Percentiles rank a stretch among this genome's conserved stretches.
Conservation (phyloP, 192 early-diverging fungal genomes). For the Rhizophlyctis rosea region DNA sequence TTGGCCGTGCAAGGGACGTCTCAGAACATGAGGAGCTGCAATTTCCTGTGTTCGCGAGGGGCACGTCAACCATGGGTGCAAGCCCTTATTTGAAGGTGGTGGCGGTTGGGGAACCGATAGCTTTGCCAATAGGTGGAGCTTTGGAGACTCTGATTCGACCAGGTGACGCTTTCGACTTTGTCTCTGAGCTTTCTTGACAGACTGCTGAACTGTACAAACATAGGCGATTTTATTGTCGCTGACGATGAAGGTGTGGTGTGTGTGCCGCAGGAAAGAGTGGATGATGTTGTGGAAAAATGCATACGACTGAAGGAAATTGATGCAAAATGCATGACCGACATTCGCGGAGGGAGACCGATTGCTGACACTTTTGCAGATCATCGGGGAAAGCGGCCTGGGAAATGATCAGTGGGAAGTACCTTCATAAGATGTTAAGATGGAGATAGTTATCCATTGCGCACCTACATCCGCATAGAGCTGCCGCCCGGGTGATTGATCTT, state of each 20-base stretch:
- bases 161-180: too few relatives aligned
- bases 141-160: conserved; percentile 20
- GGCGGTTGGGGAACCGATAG: conserved; percentile 31
- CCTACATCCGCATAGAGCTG: too few relatives aligned
- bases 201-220: too few relatives aligned
- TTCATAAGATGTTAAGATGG: too few relatives aligned
- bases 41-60: conserved; percentile 34
- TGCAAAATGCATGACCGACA: conserved; percentile 36
- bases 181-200: too few relatives aligned
- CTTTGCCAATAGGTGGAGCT: conserved; percentile 14
- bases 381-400: conserved; percentile 27
- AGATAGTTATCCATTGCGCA: too few relatives aligned
- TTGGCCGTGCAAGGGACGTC: conserved; percentile 46
- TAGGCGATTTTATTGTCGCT: conserved; percentile 50
- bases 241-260: conserved; percentile 51
- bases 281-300: conserved; percentile 24
- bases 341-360: conserved; percentile 26
- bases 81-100: conserved; percentile 19
- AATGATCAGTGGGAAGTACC: too few relatives aligned
- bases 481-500: too few relatives aligned
- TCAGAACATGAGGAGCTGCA: conserved; percentile 34
- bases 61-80: conserved; percentile 39
- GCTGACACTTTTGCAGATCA: conserved; percentile 44
- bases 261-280: conserved; percentile 35
- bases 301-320: conserved; percentile 22